Conservation (phyloP, 2,329 filamentous ascomycete genomes). For the Colletotrichum tamarilloi region DNA sequence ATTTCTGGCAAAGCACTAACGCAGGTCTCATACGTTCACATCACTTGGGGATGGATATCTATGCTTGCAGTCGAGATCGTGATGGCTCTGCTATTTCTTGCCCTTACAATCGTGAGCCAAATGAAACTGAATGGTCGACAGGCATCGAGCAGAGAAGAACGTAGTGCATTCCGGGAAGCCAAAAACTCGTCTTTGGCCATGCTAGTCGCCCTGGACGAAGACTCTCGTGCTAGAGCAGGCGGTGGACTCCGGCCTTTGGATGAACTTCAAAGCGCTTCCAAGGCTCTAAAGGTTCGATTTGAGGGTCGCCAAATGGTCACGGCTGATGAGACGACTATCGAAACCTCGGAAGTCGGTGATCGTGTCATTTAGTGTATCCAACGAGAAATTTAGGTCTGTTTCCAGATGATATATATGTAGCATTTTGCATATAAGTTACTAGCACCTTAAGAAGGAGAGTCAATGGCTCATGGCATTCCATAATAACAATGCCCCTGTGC, state of each 20-base stretch:
- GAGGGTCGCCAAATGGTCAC: neutral
- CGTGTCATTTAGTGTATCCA: too few relatives aligned
- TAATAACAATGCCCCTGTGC: too few relatives aligned
- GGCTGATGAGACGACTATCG: neutral
- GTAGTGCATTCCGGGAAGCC: neutral
- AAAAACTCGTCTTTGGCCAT: conserved; percentile 4
- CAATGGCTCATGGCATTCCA: too few relatives aligned
- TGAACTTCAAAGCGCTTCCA: neutral
- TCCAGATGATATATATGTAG: too few relatives aligned
- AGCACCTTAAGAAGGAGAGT: too few relatives aligned
- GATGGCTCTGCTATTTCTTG: neutral
- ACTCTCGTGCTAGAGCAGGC: neutral
- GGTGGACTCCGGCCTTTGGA: conserved; percentile 1
- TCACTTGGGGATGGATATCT: conserved; percentile 9
- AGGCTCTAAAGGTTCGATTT: neutral
- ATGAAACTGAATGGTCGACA: neutral
- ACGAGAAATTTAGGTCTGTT: too few relatives aligned
- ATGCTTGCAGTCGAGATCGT: neutral
- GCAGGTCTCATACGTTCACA: conserved; percentile 12
- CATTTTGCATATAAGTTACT: too few relatives aligned
- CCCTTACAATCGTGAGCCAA: neutral
- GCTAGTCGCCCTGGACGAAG: neutral
- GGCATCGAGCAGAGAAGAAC: neutral
- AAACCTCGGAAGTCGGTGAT: neutral
- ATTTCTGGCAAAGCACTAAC: conserved; percentile 1